A percentile compares a stretch with the other conserved stretches of the same genome.
These are phyloP conservation scores for Sicyos edulis DNA, from an alignment of 306 rosid species.

Conservation along the genomic window DNA sequence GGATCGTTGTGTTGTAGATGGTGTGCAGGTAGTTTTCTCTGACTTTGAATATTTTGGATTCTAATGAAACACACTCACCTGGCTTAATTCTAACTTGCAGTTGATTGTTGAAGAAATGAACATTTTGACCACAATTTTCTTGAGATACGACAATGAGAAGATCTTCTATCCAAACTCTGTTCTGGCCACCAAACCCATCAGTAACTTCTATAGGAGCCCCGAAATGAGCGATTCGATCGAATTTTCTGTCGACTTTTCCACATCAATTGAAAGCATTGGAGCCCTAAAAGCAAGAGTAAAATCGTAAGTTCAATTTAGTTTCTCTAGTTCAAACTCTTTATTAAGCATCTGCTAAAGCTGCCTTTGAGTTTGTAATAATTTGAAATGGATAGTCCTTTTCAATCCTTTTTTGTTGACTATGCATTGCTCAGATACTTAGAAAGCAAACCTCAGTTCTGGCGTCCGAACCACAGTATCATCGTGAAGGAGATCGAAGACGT, in stretches of 20 bases:
- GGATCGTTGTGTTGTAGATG: conserved; percentile 84
- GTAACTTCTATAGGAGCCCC: conserved; percentile 85
- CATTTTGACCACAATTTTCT: conserved; percentile 65
- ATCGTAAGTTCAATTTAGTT: conserved; percentile 35
- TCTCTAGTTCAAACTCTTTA: neutral
- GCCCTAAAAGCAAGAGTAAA: conserved; percentile 52
- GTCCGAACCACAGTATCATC: conserved; percentile 41
- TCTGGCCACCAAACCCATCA: conserved; percentile 67
- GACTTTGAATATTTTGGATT: neutral
- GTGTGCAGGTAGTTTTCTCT: conserved; percentile 57
- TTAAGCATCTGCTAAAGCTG: neutral
- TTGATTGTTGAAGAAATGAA: conserved; percentile 91
- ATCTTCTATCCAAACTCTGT: conserved; percentile 78
- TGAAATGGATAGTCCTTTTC: neutral
- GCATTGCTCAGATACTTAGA: conserved; percentile 60
- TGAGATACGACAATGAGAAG: conserved; percentile 77
- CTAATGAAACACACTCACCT: conserved; percentile 4
- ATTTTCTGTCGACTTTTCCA: conserved; percentile 58
- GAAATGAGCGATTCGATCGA: conserved; percentile 71
- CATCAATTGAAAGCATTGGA: conserved; percentile 61
- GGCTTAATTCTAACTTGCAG: conserved; percentile 33
- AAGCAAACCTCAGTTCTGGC: conserved; percentile 73
- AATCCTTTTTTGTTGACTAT: neutral
- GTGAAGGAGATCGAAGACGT: conserved; percentile 64
- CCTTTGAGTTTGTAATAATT: neutral